Conservation (phyloP, 1,284 basidiomycete species). For the Ganoderma lingzhi region DNA sequence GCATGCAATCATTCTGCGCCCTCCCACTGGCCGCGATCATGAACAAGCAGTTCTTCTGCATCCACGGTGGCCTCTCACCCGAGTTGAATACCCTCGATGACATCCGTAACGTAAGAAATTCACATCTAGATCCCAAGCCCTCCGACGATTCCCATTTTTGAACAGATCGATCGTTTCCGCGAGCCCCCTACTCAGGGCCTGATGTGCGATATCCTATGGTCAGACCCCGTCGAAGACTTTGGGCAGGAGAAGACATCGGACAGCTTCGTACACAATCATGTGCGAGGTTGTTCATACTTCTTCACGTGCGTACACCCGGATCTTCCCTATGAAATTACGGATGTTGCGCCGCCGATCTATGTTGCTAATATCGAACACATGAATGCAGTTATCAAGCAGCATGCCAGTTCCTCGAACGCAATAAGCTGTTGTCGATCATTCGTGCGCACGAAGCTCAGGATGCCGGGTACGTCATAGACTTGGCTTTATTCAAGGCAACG, state of each 20-base stretch:
- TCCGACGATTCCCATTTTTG: neutral
- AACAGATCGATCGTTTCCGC: slow-evolving; percentile 90
- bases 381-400: slow-evolving; percentile 87
- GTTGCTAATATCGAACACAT: slow-evolving; percentile 23
- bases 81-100: slow-evolving; percentile 93
- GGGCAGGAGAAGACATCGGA: slow-evolving; percentile 89
- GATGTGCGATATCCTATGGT: slow-evolving; percentile 97
- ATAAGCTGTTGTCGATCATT: slow-evolving; percentile 94
- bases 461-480: slow-evolving; percentile 66
- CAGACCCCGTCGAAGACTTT: slow-evolving; percentile 94
- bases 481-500: neutral
- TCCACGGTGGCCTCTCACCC: slow-evolving; percentile 92
- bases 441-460: slow-evolving; percentile 96
- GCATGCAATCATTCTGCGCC: slow-evolving; percentile 94
- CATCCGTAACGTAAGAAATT: slow-evolving; percentile 69
- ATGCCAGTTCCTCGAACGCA: slow-evolving; percentile 93
- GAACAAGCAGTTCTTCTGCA: slow-evolving; percentile 98
- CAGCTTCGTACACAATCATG: slow-evolving; percentile 92
- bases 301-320: slow-evolving; percentile 73
- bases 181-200: slow-evolving; percentile 94
- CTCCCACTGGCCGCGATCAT: slow-evolving; percentile 93
- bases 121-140: slow-evolving; percentile 8
- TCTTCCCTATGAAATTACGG: neutral
- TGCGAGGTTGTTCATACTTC: slow-evolving; percentile 96
- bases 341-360: neutral